Evolutionary conservation across 768 basidiomycete species (phyloP).

Genomic region (Glaciozyma martinii): DNA sequence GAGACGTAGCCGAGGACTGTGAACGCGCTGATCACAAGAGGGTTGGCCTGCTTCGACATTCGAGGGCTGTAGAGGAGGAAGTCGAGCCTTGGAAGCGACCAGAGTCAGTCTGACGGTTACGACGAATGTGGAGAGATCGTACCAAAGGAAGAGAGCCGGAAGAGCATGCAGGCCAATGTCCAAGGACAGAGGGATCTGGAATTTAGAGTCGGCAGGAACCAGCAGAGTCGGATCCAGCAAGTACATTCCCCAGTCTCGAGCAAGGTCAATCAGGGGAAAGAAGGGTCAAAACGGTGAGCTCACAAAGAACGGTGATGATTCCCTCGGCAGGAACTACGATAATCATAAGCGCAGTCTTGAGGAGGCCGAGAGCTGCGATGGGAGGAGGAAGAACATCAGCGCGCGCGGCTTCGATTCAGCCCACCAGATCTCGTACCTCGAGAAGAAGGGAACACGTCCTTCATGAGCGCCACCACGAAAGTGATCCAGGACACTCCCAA

Average conservation of each 20-base stretch:
- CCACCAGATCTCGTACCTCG: neutral
- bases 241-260: conserved; percentile 29
- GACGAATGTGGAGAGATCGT: neutral
- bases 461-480: conserved; percentile 23
- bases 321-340: conserved; percentile 27
- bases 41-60: conserved; percentile 22
- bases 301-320: neutral
- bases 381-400: neutral
- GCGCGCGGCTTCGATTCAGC: too few species aligned
- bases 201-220: conserved; percentile 20
- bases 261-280: conserved; percentile 2
- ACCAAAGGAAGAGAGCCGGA: conserved; percentile 32
- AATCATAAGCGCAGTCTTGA: conserved; percentile 22
- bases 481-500: conserved; percentile 17
- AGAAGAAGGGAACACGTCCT: conserved; percentile 25
- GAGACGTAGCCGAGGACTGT: conserved; percentile 6
- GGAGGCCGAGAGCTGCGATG: conserved; percentile 12
- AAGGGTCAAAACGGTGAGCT: too few species aligned
- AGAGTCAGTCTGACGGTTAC: neutral
- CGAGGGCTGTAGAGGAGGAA: conserved; percentile 32
- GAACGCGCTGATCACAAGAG: conserved; percentile 7
- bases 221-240: conserved; percentile 28
- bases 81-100: conserved; percentile 11
- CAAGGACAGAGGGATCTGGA: conserved; percentile 25
- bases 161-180: conserved; percentile 30